Evolutionary conservation across 805 yeast genomes (phyloP).

Genomic region (Metschnikowia santaceciliae): DNA sequence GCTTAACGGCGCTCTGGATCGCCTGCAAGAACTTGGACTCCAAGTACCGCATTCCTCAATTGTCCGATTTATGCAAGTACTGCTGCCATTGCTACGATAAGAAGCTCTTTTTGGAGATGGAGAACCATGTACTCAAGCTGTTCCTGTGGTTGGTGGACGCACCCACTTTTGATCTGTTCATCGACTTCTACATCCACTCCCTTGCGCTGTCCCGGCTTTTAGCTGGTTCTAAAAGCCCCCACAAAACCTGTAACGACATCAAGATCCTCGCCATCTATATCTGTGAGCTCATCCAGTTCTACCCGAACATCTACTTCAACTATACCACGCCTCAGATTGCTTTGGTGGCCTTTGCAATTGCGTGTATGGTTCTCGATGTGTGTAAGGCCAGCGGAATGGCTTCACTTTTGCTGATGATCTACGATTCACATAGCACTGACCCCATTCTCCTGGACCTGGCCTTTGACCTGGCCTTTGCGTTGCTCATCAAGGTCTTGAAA

Average conservation of each 20-base stretch:
- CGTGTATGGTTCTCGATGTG: slow-evolving; percentile 34
- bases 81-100: slow-evolving; percentile 57
- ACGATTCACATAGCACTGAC: slow-evolving; percentile 6
- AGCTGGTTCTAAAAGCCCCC: slow-evolving; percentile 28
- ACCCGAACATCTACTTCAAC: slow-evolving; percentile 52
- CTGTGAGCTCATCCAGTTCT: slow-evolving; percentile 64
- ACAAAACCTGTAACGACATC: slow-evolving; percentile 37
- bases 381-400: slow-evolving; percentile 17
- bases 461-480: slow-evolving; percentile 15
- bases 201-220: slow-evolving; percentile 22
- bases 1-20: slow-evolving; percentile 43
- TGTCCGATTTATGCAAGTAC: slow-evolving; percentile 49
- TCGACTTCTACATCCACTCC: slow-evolving; percentile 51
- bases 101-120: slow-evolving; percentile 61
- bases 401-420: slow-evolving; percentile 18
- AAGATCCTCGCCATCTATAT: slow-evolving; percentile 56
- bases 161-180: slow-evolving; percentile 60
- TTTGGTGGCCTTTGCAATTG: slow-evolving; percentile 40
- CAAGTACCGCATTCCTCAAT: slow-evolving; percentile 54
- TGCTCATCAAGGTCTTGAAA: slow-evolving; percentile 35
- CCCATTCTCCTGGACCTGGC: slow-evolving; percentile 9
- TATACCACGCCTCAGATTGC: slow-evolving; percentile 51
- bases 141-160: slow-evolving; percentile 61
- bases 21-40: slow-evolving; percentile 47
- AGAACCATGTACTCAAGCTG: slow-evolving; percentile 58